These are phyloP conservation scores for Phytophthora pinifolia DNA, from an alignment of 352 stramenopile species.

Conservation along the genomic window DNA sequence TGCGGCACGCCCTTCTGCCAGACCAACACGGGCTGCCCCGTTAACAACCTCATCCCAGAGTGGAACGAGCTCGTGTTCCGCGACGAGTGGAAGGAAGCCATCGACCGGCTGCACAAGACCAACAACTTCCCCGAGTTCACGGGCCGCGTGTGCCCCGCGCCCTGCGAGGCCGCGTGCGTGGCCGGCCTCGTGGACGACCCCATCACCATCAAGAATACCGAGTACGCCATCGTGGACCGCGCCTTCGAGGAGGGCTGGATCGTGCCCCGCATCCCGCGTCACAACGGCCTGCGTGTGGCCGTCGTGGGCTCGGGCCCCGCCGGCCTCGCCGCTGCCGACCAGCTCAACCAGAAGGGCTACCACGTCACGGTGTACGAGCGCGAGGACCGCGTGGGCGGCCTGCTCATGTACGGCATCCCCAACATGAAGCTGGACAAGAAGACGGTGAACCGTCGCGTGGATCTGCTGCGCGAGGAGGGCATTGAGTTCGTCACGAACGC, in stretches of 20 bases:
- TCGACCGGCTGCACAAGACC: constrained; percentile 96
- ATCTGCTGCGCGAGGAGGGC: constrained; percentile 94
- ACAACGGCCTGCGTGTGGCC: constrained; percentile 95
- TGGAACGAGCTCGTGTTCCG: constrained; percentile 99
- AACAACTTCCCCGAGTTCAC: constrained; percentile 99
- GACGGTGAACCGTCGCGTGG: constrained; percentile 93
- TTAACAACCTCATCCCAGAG: constrained; percentile 98
- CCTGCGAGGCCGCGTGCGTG: constrained; percentile 96
- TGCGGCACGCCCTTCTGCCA: constrained; percentile 98
- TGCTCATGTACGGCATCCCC: constrained; percentile 98
- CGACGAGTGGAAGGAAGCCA: constrained; percentile 96
- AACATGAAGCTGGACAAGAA: constrained; percentile 99
- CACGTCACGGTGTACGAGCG: constrained; percentile 97
- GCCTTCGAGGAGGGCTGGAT: constrained; percentile 96
- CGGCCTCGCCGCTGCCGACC: constrained; percentile 93
- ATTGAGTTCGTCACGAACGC: constrained; percentile 98
- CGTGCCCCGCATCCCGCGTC: constrained; percentile 90
- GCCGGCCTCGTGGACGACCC: constrained; percentile 95
- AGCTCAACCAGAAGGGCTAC: constrained; percentile 98
- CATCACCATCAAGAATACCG: constrained; percentile 99
- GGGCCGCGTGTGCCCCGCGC: constrained; percentile 95
- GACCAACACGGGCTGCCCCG: constrained; percentile 96
- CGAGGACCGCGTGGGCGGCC: constrained; percentile 94
- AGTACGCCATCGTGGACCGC: constrained; percentile 98
- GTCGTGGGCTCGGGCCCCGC: constrained; percentile 94